Percentiles rank a stretch among this genome's conserved stretches.
These are phyloP conservation scores for Calamus simplicifolius DNA, from an alignment of 176 grass and related monocot genomes.

Conservation along the genomic window DNA sequence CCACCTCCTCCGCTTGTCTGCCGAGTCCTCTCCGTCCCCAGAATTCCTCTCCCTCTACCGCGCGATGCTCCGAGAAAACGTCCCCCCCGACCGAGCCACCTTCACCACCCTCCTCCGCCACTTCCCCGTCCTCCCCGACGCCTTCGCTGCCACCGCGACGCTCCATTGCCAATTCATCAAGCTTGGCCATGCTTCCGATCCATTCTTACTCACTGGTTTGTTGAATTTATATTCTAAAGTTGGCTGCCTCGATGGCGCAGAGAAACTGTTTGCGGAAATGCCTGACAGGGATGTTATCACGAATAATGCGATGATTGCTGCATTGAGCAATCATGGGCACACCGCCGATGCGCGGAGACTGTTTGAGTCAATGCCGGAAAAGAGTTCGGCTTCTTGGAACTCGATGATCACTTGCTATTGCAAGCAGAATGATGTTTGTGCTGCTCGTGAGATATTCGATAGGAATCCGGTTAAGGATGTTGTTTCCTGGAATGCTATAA, in stretches of 20 bases:
- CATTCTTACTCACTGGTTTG: slow-evolving; percentile 7
- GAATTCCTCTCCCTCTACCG: slow-evolving; percentile 3
- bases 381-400: slow-evolving; percentile 12
- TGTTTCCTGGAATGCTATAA: slow-evolving; percentile 11
- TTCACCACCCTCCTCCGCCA: slow-evolving; percentile 1
- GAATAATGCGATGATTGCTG: slow-evolving; percentile 14
- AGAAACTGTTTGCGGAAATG: slow-evolving; percentile 16
- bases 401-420: slow-evolving; percentile 21
- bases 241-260: neutral
- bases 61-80: slow-evolving; percentile 1
- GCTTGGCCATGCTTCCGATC: neutral
- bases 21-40: neutral
- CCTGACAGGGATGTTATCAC: slow-evolving; percentile 10
- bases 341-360: slow-evolving; percentile 1
- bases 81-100: neutral
- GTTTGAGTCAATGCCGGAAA: slow-evolving; percentile 1
- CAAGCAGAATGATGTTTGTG: slow-evolving; percentile 4
- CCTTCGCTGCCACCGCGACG: neutral
- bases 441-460: slow-evolving; percentile 5
- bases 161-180: slow-evolving; percentile 10
- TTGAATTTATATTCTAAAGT: slow-evolving; percentile 8
- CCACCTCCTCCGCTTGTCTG: neutral
- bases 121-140: neutral
- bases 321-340: neutral
- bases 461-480: slow-evolving; percentile 15